Base-by-base conservation (phyloP, 1,139 yeast species). In the Diutina ranongensis region DNA sequence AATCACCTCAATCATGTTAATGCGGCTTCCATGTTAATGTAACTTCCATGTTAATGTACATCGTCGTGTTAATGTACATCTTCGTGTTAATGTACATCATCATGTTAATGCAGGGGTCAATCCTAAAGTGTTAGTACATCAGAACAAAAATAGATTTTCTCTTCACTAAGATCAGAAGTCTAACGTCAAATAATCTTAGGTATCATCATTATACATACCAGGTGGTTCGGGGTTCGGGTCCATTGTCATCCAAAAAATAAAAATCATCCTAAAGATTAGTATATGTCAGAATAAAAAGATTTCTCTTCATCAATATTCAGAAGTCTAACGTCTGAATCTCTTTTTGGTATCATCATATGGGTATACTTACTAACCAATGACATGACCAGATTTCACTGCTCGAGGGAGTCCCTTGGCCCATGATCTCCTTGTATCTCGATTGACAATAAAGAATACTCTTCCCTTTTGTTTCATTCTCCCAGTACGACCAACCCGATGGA, bases 401-500 rank as follows among this genome's bases (percentile, higher is more conserved):
- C 74, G 78, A 35, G 92, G 89, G 44, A 89, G 68, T 3, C 94
- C 95, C 56, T 81, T 81, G 27, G 89, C 81, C 92, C 95, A 88
- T 8, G 84, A 72, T 55, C 82, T 80, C 27, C 67, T 67, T 45
- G 85, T 82, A 54, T 74, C 74, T 52, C 80, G 79, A 54, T 82
- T 83, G 32, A 69, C 68, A 49, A 89, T 78, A 55, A 89, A 68
- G 54, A 87, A 81, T 2, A 86, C 96, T 50, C 96, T 72, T 16
- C 98, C 98, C 40, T 83, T 72, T 58, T 84, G 88, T 46, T 83
- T 84, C 83, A 88, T 83, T 58, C 98, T 70, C 4, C 97, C 97
- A 0, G 97, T 92, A 63, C 98, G 75, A 2, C 98, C 98, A 3
- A 88, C 82, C 50, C 98, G 70, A 58, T 92, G 98, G 19, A 92